Evolutionary conservation across 176 grass and related monocot genomes (phyloP).

Genomic region (Thinopyrum elongatum): DNA sequence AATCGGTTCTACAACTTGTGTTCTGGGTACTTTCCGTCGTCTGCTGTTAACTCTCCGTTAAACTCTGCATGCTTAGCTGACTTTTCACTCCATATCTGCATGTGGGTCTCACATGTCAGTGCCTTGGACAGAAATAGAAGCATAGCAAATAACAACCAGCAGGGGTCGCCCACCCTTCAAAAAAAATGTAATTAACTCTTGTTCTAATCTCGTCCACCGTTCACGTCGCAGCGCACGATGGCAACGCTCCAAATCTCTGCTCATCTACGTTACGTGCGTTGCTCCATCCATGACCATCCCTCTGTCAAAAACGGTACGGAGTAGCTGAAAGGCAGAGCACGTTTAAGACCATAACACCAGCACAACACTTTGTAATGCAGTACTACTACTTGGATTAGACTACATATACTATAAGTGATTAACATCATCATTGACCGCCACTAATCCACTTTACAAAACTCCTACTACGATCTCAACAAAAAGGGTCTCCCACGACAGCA

Average conservation of each 20-base stretch:
- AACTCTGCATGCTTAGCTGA: too few species aligned
- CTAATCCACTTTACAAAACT: background rate
- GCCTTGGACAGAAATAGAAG: too few species aligned
- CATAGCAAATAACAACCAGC: too few species aligned
- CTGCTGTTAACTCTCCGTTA: too few species aligned
- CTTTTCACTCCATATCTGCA: too few species aligned
- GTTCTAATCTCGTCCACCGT: background rate
- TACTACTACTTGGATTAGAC: background rate
- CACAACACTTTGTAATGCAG: background rate
- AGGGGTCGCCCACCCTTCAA: too few species aligned
- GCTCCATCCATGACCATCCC: background rate
- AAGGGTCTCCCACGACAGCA: background rate
- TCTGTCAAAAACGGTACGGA: background rate
- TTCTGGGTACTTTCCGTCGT: too few species aligned
- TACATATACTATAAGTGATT: background rate
- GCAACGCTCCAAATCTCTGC: conserved; percentile 1
- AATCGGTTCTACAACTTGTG: too few species aligned
- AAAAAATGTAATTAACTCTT: background rate
- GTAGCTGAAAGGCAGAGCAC: background rate
- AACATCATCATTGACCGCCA: background rate
- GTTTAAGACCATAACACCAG: background rate
- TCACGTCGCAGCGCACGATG: background rate
- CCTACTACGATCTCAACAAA: conserved; percentile 2
- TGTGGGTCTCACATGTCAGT: too few species aligned
- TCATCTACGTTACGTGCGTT: background rate